Percentiles rank a stretch among this genome's conserved stretches.
Conservation (phyloP, 208 protist species). For the Sergeia podlipaevii region DNA sequence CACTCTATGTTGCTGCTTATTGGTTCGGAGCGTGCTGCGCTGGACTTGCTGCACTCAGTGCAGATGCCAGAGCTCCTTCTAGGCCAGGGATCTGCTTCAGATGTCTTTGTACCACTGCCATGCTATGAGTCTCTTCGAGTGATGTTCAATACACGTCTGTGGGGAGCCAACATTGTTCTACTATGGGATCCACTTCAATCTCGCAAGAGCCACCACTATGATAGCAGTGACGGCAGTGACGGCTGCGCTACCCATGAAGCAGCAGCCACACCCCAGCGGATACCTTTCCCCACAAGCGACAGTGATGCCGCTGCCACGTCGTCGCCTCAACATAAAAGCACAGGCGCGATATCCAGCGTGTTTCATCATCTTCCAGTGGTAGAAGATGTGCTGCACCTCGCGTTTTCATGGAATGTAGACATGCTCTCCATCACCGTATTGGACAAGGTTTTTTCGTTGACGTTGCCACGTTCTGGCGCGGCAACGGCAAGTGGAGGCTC, state of each 20-base stretch:
- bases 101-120: constrained; percentile 29
- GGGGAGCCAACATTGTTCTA: constrained; percentile 59
- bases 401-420: constrained; percentile 66
- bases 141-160: constrained; percentile 60
- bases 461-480: not conserved
- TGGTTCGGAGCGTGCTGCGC: constrained; percentile 36
- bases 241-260: not conserved
- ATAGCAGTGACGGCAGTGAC: not conserved
- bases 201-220: not conserved
- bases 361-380: constrained; percentile 21
- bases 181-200: constrained; percentile 32
- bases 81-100: not conserved
- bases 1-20: constrained; percentile 72
- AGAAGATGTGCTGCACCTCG: constrained; percentile 64
- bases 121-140: constrained; percentile 32
- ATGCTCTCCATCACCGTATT: constrained; percentile 77
- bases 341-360: no score
- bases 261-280: no score
- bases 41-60: constrained; percentile 24
- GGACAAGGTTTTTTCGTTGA: not conserved
- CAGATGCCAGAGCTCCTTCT: constrained; percentile 46
- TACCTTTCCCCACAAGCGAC: constrained; percentile 3
- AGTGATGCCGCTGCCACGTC: not conserved
- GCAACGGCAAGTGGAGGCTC: constrained; percentile 7
- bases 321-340: not conserved